Evolutionary conservation across 441 rosid species (phyloP).

Genomic region (Erodium trifolium): DNA sequence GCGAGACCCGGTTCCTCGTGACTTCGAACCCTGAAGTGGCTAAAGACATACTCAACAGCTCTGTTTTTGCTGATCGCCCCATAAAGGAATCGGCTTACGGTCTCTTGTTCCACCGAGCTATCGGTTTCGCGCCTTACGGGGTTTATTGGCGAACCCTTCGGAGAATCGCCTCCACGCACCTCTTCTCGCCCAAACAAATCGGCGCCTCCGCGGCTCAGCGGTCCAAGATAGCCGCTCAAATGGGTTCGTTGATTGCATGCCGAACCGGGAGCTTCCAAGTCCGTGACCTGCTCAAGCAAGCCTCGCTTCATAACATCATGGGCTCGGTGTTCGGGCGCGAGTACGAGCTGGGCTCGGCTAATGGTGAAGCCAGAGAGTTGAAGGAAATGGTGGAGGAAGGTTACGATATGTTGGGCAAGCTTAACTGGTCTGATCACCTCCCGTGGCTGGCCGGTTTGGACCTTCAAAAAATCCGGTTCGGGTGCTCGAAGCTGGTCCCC

Average conservation of each 20-base stretch:
- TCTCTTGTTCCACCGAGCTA: conserved; percentile 43
- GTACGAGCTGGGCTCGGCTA: conserved; percentile 19
- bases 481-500: conserved; percentile 20
- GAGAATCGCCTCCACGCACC: conserved; percentile 38
- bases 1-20: conserved; percentile 30
- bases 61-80: conserved; percentile 20
- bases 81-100: conserved; percentile 41
- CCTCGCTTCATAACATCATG: conserved; percentile 22
- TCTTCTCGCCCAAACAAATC: conserved; percentile 40
- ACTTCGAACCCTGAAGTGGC: conserved; percentile 37
- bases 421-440: conserved; percentile 25
- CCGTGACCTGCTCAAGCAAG: conserved; percentile 9
- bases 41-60: conserved; percentile 41
- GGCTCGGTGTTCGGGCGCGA: conserved; percentile 18
- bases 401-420: conserved; percentile 18
- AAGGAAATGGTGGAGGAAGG: conserved; percentile 20
- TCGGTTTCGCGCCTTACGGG: conserved; percentile 51
- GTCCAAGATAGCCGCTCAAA: conserved; percentile 30
- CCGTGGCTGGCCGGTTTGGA: conserved; percentile 19
- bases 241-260: conserved; percentile 26
- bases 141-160: conserved; percentile 41
- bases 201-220: conserved; percentile 31
- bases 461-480: conserved; percentile 15
- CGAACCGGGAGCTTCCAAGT: conserved; percentile 6
- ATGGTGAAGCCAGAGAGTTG: conserved; percentile 15